A percentile compares a stretch with the other conserved stretches of the same genome.
These are phyloP conservation scores for Lactifluus subvellereus DNA, from an alignment of 768 basidiomycete species.

Conservation along the genomic window DNA sequence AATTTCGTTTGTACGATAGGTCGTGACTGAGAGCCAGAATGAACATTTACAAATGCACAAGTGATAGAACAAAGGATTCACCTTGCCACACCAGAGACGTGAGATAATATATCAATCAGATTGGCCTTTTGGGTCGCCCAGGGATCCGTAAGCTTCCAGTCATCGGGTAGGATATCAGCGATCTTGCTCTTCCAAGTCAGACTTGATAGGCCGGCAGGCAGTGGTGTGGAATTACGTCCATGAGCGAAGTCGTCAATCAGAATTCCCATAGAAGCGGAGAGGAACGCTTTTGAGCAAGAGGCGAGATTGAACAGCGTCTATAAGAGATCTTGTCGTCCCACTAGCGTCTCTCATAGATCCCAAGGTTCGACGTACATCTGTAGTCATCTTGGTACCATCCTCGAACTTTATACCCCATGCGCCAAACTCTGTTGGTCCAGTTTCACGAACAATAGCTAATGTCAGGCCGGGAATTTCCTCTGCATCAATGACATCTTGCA, in stretches of 20 bases:
- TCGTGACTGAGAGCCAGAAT: constrained; percentile 9
- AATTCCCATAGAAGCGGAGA: constrained; percentile 36
- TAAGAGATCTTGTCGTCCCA: neutral
- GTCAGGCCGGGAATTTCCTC: constrained; percentile 8
- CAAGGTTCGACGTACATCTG: constrained; percentile 5
- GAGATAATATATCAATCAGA: constrained; percentile 37
- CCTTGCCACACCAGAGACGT: constrained; percentile 38
- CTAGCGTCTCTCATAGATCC: neutral
- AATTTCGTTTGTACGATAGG: neutral
- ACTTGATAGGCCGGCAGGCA: constrained; percentile 31
- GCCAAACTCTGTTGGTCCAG: neutral
- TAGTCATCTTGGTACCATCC: constrained; percentile 15
- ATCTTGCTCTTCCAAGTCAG: constrained; percentile 37
- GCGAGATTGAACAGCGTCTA: constrained; percentile 38
- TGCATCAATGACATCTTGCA: neutral
- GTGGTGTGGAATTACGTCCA: constrained; percentile 32
- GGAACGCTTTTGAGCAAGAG: constrained; percentile 39
- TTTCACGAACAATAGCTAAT: constrained; percentile 9
- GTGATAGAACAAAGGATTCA: constrained; percentile 14
- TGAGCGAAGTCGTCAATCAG: constrained; percentile 38
- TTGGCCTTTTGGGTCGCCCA: constrained; percentile 36
- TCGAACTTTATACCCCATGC: constrained; percentile 18
- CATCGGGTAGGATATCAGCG: constrained; percentile 32
- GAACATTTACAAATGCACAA: neutral
- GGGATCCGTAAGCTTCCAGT: constrained; percentile 39